Base-by-base conservation (phyloP, 129 eudicot genomes). In the Lonicera japonica region DNA sequence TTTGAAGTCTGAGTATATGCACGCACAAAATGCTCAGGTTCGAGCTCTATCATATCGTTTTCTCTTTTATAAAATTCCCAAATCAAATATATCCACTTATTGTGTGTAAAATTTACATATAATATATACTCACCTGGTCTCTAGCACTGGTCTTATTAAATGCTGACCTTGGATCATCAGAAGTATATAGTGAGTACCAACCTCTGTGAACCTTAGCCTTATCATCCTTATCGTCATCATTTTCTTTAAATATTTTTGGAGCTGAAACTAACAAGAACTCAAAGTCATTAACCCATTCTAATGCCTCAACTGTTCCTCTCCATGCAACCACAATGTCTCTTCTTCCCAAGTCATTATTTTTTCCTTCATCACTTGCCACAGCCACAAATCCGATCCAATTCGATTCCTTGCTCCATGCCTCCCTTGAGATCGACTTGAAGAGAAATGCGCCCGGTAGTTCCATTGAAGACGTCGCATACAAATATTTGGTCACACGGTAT, bases 301-400 rank as follows among this genome's bases (percentile, higher is more conserved):
- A 65, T 15, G 72, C 46, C 67, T 75, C 68, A 0, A 69, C 56
- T 3, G 77, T 69, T 8, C 89, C 89, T 62, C 89, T 83, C 89
- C 89, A 79, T 18, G 55, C 77, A 17, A 82, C 43, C 50, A 82
- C 14, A 53, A 82, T 82, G 38, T 82, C 88, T 65, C 88, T 67
- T 53, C 88, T 54, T 15, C 88, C 88, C 21, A 82, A 60, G 4
- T 1, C 36, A 29, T 29, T 29, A 29, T 61, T 55, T 48, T 63
- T 63, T 68, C 80, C 84, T 19, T 75, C 74, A 22, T 82, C 88
- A 0, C 71, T 69, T 8, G 74, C 65, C 56, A 75, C 88, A 5
- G 74, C 88, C 0, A 78, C 48, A 65, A 60, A 82, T 56, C 82
- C 88, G 25, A 82, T 75, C 75, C 78, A 82, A 43, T 82, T 82